Conservation (phyloP, 306 rosid genomes). For the Astragalus glycyphyllos region DNA sequence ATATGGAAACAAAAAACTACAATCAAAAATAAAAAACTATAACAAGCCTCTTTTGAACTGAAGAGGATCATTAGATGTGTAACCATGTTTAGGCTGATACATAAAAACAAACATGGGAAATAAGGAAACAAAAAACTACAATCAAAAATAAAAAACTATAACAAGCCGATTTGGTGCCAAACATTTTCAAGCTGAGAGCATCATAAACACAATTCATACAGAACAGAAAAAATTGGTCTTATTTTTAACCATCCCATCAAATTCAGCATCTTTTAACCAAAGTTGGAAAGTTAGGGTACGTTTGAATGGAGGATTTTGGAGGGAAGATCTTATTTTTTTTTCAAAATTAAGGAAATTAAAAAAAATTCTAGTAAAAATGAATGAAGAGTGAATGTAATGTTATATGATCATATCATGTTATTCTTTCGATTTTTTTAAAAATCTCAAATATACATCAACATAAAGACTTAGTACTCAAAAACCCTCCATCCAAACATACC, state of each 20-base stretch:
- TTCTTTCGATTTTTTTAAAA: no score
- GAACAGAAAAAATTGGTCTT: constrained; percentile 7
- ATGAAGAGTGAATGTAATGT: no score
- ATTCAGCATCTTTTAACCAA: neutral
- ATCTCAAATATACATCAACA: no score
- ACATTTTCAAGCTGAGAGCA: neutral
- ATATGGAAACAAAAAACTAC: constrained; percentile 36
- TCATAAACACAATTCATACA: neutral
- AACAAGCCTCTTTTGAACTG: constrained; percentile 70
- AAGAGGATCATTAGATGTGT: constrained; percentile 68
- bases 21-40: constrained; percentile 28
- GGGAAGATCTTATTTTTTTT: no score
- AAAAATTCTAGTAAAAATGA: no score
- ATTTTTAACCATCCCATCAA: no score
- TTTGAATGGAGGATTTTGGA: neutral
- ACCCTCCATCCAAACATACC: neutral
- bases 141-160: constrained; percentile 26
- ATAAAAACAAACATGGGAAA: constrained; percentile 44
- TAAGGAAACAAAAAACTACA: constrained; percentile 37
- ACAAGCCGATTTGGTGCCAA: constrained; percentile 37
- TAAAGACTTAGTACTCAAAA: no score
- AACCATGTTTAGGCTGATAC: constrained; percentile 84
- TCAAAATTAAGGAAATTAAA: no score
- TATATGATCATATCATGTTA: no score
- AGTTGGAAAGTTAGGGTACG: neutral